phyloP scores from a whole-genome alignment of 805 yeast species.

The Saturnispora saitoi region DNA sequence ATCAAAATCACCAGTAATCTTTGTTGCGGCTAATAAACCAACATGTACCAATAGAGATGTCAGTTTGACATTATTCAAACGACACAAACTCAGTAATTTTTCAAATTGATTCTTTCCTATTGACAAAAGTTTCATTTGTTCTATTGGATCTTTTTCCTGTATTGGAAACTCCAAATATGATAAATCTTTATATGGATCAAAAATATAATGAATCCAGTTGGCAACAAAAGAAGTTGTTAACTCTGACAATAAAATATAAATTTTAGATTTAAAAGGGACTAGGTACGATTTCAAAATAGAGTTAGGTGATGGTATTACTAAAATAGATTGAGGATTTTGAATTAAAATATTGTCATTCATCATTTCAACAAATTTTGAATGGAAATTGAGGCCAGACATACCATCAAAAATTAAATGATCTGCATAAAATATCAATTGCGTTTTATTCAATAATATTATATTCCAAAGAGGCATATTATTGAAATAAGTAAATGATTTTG shows the following conservation, averaged over 20 bases:
- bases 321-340: background rate
- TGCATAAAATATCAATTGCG: conserved; percentile 16
- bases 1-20: conserved; percentile 10
- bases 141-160: background rate
- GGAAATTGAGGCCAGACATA: conserved; percentile 25
- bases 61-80: conserved; percentile 3
- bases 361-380: conserved; percentile 9
- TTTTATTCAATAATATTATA: conserved; percentile 11
- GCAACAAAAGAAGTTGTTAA: background rate
- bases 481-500: background rate
- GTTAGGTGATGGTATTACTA: conserved; percentile 1
- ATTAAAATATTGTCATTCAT: background rate
- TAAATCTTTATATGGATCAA: conserved; percentile 3
- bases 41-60: conserved; percentile 5
- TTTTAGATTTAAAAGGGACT: background rate
- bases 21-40: background rate
- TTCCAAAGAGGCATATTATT: conserved; percentile 17
- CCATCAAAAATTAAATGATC: conserved; percentile 33
- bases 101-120: background rate
- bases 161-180: background rate
- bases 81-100: background rate
- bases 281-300: background rate
- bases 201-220: conserved; percentile 2
- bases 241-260: background rate
- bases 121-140: background rate